phyloP scores from a whole-genome alignment of 2,329 filamentous ascomycete genomes.

The Meredithiella fracta region DNA sequence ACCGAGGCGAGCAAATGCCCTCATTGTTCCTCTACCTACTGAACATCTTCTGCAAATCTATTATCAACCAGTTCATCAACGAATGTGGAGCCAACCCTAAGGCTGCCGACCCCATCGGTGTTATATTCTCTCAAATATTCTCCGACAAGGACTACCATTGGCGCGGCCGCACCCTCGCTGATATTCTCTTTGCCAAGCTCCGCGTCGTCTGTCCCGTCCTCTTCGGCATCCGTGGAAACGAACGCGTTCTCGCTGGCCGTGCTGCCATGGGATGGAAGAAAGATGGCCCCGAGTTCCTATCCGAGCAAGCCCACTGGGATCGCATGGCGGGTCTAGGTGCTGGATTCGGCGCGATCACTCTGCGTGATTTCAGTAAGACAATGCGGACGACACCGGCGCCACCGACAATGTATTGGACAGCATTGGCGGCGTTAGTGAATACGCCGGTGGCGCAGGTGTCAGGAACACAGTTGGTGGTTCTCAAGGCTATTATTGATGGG shows the following conservation, averaged over 20 bases:
- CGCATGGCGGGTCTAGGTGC: conserved; percentile 71
- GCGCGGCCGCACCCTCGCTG: conserved; percentile 52
- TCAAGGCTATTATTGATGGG: conserved; percentile 55
- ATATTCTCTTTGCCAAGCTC: conserved; percentile 76
- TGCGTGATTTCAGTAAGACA: conserved; percentile 65
- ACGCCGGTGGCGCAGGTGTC: conserved; percentile 50
- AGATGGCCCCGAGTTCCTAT: conserved; percentile 41
- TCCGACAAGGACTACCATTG: conserved; percentile 50
- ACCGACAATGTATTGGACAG: conserved; percentile 66
- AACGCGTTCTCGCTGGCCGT: conserved; percentile 53
- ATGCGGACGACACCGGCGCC: conserved; percentile 58
- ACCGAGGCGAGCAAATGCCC: conserved; percentile 40
- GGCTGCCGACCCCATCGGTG: conserved; percentile 62
- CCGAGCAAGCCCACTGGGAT: conserved; percentile 59
- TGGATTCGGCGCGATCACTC: conserved; percentile 66
- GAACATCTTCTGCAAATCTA: conserved; percentile 57
- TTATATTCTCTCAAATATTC: conserved; percentile 60
- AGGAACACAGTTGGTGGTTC: conserved; percentile 55
- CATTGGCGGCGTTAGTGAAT: conserved; percentile 60
- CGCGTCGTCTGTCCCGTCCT: conserved; percentile 66
- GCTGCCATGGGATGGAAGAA: conserved; percentile 57
- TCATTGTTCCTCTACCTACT: conserved; percentile 57
- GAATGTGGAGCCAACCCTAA: conserved; percentile 48
- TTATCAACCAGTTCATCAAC: conserved; percentile 52
- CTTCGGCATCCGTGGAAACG: conserved; percentile 65